Evolutionary conservation across 768 basidiomycete species (phyloP).

Genomic region (Guyanaporus albipodus): DNA sequence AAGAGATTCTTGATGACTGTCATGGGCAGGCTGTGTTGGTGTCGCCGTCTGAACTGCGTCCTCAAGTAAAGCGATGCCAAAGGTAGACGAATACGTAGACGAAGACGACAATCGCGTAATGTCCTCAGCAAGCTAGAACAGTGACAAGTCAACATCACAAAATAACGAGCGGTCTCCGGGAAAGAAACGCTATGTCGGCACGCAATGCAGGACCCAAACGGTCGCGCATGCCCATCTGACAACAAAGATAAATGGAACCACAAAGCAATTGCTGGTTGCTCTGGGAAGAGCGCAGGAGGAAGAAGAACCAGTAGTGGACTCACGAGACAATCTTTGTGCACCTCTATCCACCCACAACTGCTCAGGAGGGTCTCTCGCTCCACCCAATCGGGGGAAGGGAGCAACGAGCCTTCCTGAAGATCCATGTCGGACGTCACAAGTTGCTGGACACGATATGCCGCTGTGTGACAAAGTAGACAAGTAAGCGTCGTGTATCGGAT

Average conservation of each 20-base stretch:
- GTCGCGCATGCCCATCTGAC: not conserved
- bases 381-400: slow-evolving; percentile 74
- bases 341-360: slow-evolving; percentile 68
- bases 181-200: slow-evolving; percentile 7
- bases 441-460: slow-evolving; percentile 68
- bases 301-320: slow-evolving; percentile 32
- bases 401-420: slow-evolving; percentile 56
- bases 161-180: not conserved
- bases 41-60: slow-evolving; percentile 17
- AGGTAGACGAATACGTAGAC: slow-evolving; percentile 41
- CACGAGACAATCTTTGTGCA: slow-evolving; percentile 63
- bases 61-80: slow-evolving; percentile 43
- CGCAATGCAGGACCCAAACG: slow-evolving; percentile 6
- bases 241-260: not conserved
- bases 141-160: slow-evolving; percentile 14
- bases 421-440: slow-evolving; percentile 54
- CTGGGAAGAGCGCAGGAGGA: not conserved
- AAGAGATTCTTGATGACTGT: slow-evolving; percentile 24
- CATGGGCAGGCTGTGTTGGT: slow-evolving; percentile 23
- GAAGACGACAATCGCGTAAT: slow-evolving; percentile 34
- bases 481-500: slow-evolving; percentile 61
- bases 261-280: not conserved
- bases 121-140: slow-evolving; percentile 25
- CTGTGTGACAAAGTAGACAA: slow-evolving; percentile 63
- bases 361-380: slow-evolving; percentile 70